Evolutionary conservation across 495 filamentous ascomycete species (phyloP).

Genomic region (Aspergillus haitiensis): DNA sequence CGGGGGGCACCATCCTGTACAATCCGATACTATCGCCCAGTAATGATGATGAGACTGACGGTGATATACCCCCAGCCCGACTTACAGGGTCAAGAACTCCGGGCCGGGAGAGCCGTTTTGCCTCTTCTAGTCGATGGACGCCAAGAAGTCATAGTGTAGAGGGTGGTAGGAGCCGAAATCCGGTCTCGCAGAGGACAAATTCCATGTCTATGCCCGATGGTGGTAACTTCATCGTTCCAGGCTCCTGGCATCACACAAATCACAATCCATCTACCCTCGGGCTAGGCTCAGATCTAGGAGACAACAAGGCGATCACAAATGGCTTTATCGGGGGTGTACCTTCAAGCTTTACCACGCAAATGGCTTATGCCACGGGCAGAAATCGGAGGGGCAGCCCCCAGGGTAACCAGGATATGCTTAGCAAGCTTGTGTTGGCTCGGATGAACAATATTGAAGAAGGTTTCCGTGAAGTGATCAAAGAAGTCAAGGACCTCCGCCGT

Average conservation of each 20-base stretch:
- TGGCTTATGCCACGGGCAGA: constrained; percentile 65
- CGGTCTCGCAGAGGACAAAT: constrained; percentile 51
- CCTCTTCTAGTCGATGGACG: constrained; percentile 31
- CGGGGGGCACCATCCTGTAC: constrained; percentile 77
- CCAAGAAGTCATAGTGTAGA: constrained; percentile 29
- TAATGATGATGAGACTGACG: constrained; percentile 49
- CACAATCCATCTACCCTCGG: constrained; percentile 61
- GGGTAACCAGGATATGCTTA: constrained; percentile 67
- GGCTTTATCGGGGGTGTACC: constrained; percentile 57
- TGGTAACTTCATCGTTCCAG: constrained; percentile 42
- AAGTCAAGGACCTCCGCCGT: constrained; percentile 65
- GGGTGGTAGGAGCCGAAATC: constrained; percentile 37
- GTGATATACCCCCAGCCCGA: constrained; percentile 25
- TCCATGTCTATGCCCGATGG: constrained; percentile 56
- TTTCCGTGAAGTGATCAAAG: constrained; percentile 79
- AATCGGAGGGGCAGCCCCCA: constrained; percentile 37
- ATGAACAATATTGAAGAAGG: constrained; percentile 89
- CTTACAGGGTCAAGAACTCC: constrained; percentile 30
- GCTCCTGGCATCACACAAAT: constrained; percentile 33
- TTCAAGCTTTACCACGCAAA: constrained; percentile 76
- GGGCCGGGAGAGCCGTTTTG: constrained; percentile 18
- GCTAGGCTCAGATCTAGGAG: constrained; percentile 71
- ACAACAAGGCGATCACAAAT: constrained; percentile 60
- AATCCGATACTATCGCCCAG: constrained; percentile 45
- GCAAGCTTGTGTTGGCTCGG: constrained; percentile 79